phyloP scores from a whole-genome alignment of 2,329 filamentous ascomycete species.

The Catunica adiposa region DNA sequence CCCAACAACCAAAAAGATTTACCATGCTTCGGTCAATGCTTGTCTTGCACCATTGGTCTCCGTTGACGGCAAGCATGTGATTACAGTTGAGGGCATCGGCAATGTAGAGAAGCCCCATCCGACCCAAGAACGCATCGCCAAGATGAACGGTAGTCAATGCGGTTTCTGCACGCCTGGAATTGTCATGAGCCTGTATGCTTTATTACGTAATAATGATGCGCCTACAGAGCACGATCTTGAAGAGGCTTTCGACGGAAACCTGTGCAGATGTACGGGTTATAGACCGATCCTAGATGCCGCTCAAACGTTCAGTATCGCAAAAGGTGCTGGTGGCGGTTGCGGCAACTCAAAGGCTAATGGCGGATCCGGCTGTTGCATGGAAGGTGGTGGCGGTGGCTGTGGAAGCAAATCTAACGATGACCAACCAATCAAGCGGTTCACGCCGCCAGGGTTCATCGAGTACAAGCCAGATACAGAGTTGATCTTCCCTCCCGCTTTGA shows the following conservation, averaged over 20 bases:
- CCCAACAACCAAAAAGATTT: conserved; percentile 78
- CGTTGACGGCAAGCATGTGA: conserved; percentile 93
- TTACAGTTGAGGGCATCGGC: conserved; percentile 93
- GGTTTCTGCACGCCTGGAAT: conserved; percentile 95
- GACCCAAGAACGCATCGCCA: conserved; percentile 77
- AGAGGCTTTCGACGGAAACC: conserved; percentile 91
- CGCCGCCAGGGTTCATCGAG: conserved; percentile 79
- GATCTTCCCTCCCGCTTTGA: conserved; percentile 78
- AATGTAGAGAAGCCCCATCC: conserved; percentile 76
- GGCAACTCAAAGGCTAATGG: conserved; percentile 30
- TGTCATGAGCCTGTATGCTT: conserved; percentile 91
- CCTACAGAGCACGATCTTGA: conserved; percentile 75
- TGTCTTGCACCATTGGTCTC: conserved; percentile 86
- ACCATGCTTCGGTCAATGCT: conserved; percentile 92
- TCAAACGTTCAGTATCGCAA: conserved; percentile 58
- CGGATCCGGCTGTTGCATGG: conserved; percentile 54
- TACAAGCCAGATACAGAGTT: conserved; percentile 88
- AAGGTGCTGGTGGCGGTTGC: conserved; percentile 22
- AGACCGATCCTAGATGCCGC: conserved; percentile 86
- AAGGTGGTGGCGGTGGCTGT: conserved; percentile 39
- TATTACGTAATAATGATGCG: conserved; percentile 66
- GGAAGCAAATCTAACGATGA: conserved; percentile 42
- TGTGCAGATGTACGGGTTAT: conserved; percentile 92
- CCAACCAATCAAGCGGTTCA: conserved; percentile 50
- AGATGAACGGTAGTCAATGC: conserved; percentile 80